Evolutionary conservation across 2,329 filamentous ascomycete genomes (phyloP).

Genomic region (Colletotrichum tropicale): DNA sequence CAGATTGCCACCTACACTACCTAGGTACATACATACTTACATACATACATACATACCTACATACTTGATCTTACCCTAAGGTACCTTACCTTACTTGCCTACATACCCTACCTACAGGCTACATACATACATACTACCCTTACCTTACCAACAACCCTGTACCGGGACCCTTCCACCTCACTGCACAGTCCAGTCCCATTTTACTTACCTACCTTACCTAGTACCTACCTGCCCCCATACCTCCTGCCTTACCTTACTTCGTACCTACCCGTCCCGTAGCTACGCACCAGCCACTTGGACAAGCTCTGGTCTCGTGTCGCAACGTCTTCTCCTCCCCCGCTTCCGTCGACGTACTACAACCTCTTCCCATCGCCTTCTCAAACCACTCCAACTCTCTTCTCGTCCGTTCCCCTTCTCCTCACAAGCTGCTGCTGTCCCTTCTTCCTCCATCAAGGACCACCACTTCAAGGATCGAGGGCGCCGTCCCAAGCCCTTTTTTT

Average conservation of each 20-base stretch:
- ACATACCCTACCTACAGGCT: not conserved
- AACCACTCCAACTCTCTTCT: slow-evolving; percentile 21
- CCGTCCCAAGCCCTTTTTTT: not conserved
- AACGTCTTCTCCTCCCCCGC: slow-evolving; percentile 22
- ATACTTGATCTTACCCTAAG: not conserved
- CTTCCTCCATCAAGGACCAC: not conserved
- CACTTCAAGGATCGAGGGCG: slow-evolving; percentile 1
- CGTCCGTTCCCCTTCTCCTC: slow-evolving; percentile 6
- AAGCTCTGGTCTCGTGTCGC: slow-evolving; percentile 24
- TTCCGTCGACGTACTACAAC: slow-evolving; percentile 18
- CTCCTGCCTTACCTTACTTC: not conserved
- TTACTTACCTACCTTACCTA: not conserved
- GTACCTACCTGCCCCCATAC: not conserved
- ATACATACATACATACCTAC: not conserved
- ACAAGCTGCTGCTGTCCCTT: slow-evolving; percentile 16
- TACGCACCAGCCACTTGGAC: slow-evolving; percentile 22
- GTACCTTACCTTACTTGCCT: not conserved
- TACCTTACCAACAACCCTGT: not conserved
- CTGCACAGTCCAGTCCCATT: not conserved
- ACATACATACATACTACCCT: not conserved
- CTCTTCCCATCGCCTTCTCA: slow-evolving; percentile 20
- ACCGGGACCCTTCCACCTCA: not conserved
- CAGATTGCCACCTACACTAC: slow-evolving; percentile 3
- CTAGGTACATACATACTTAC: not conserved
- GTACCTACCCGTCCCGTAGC: slow-evolving; percentile 12